phyloP scores from a whole-genome alignment of 306 rosid genomes.

The Ammopiptanthus mongolicus region DNA sequence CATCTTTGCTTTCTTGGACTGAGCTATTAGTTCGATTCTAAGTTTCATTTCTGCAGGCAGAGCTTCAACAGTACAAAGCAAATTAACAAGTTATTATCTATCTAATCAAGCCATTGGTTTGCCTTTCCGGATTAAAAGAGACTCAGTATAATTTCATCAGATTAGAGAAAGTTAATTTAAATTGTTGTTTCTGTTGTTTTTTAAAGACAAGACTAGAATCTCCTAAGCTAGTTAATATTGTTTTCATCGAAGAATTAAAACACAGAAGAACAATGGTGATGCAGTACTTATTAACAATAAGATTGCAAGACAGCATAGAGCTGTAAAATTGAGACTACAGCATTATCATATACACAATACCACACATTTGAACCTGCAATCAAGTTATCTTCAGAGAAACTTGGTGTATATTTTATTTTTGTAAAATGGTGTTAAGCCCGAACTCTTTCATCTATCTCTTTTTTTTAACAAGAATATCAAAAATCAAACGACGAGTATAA shows the following conservation, averaged over 20 bases:
- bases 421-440: not conserved
- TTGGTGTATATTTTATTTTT: not conserved
- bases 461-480: not conserved
- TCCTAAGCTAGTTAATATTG: not conserved
- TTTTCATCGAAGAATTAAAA: no score
- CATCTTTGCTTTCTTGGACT: not conserved
- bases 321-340: no score
- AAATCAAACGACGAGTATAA: not conserved
- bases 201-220: not conserved
- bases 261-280: no score
- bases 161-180: not conserved
- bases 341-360: no score
- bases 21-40: not conserved
- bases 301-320: no score
- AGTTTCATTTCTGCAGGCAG: not conserved
- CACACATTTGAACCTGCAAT: no score
- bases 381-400: not conserved
- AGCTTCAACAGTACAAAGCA: not conserved
- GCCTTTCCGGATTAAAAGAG: not conserved
- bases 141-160: no score
- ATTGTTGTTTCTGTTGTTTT: not conserved
- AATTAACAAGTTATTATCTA: no score
- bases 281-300: no score
- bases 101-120: not conserved
- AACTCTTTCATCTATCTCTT: not conserved